Base-by-base conservation (phyloP, 805 yeast genomes). In the Saccharomycopsis sp. region DNA sequence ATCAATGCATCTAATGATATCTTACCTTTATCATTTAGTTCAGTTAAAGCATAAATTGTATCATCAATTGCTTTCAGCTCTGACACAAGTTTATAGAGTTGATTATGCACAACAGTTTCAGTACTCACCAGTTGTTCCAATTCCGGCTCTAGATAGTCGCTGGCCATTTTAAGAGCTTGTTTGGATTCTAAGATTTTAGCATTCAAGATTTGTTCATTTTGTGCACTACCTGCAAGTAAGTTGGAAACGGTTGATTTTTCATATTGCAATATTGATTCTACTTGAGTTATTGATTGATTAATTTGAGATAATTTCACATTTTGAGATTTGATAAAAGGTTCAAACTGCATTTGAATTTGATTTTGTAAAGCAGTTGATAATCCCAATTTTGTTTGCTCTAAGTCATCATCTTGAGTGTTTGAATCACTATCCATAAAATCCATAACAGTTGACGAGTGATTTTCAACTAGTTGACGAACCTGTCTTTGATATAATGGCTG, bases 51-150 rank as follows among this genome's bases (percentile, higher is more conserved):
- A 42, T 70, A 66, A 4, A 75, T 61, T 1, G 88, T 65, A 53
- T 88, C 95, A 23, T 71, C 70, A n/a, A 78, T 68, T 1, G 94
- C 83, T 45, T 69, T 67, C 39, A 81, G 83, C 30, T 74, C 78
- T 15, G 87, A 70, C 1, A 74, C 72, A 1, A 79, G 60, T 17
- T 70, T 70, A 52, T 81, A 79, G 12, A 80, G 55, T 54, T 84
- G 94, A 42, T 71, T 67, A 40, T 69, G 65, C 1, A 69, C 76
- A 0, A 64, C 61, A 1, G 75, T 69, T 40, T 72, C 77, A 0
- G 77, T 73, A 27, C 63, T 59, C 1, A 75, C 59, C 2, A 67
- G 48, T 9, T 66, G 64, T 40, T 68, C 75, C 2, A 69, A 53
- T 27, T 66, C 57, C 5, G 61, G 60, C 10, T 56, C 57, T 12